Evolutionary conservation across 2,329 filamentous ascomycete species (phyloP).

Genomic region (Fusarium acutatum): DNA sequence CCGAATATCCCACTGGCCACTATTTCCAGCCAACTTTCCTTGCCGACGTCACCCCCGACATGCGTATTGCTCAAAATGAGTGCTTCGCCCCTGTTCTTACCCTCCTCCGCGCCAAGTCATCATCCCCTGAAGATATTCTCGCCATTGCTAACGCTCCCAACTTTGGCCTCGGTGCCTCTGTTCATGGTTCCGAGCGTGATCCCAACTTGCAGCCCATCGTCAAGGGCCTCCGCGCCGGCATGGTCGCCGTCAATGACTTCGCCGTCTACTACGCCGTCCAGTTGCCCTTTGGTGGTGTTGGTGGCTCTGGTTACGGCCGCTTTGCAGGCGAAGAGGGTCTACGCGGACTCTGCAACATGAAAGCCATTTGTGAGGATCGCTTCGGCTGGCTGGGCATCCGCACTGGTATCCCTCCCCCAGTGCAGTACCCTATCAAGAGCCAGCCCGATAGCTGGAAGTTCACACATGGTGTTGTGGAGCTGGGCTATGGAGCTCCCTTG

Average conservation of each 20-base stretch:
- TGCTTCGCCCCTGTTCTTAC: conserved; percentile 93
- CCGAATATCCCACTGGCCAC: conserved; percentile 78
- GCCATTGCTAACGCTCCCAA: conserved; percentile 81
- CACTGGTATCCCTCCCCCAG: conserved; percentile 81
- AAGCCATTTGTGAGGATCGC: conserved; percentile 84
- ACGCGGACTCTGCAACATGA: conserved; percentile 83
- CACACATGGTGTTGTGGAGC: conserved; percentile 65
- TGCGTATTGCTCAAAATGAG: conserved; percentile 89
- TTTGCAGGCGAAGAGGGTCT: conserved; percentile 94
- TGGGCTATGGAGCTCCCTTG: conserved; percentile 62
- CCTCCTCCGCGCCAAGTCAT: conserved; percentile 76
- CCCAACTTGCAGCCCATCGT: conserved; percentile 72
- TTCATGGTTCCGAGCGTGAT: conserved; percentile 77
- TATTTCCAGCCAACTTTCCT: conserved; percentile 94
- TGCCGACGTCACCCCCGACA: conserved; percentile 84
- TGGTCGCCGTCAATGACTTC: conserved; percentile 97
- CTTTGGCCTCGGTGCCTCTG: conserved; percentile 88
- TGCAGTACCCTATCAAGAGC: conserved; percentile 81
- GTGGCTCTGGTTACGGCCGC: conserved; percentile 88
- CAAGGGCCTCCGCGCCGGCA: conserved; percentile 77
- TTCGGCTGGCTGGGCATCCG: conserved; percentile 67
- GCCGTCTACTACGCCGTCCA: conserved; percentile 93
- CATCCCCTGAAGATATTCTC: conserved; percentile 70
- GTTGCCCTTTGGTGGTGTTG: conserved; percentile 91
- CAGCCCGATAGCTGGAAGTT: conserved; percentile 72